Evolutionary conservation across 257 asterid species (phyloP).

Genomic region (Lavandula angustifolia): DNA sequence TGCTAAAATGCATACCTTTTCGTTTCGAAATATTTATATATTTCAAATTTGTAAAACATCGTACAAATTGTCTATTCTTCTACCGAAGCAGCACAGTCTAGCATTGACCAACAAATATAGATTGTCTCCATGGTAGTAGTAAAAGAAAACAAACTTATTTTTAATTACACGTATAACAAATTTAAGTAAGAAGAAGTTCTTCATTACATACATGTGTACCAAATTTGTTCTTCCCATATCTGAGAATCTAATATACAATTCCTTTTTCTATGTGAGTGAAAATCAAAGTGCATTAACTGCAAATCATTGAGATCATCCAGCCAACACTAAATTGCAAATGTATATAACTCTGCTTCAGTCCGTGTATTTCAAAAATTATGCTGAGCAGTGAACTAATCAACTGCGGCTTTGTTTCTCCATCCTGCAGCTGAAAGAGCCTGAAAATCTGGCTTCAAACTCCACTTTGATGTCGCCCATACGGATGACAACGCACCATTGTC

Average conservation of each 20-base stretch:
- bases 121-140: not conserved
- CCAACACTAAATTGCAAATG: slow-evolving; percentile 33
- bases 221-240: slow-evolving; percentile 27
- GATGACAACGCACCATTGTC: slow-evolving; percentile 58
- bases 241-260: slow-evolving; percentile 54
- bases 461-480: slow-evolving; percentile 66
- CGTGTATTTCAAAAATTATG: slow-evolving; percentile 13
- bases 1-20: too few relatives aligned
- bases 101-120: not conserved
- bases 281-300: slow-evolving; percentile 14
- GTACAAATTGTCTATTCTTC: too few relatives aligned
- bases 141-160: not conserved
- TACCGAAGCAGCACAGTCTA: too few relatives aligned
- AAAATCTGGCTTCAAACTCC: slow-evolving; percentile 79
- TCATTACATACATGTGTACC: slow-evolving; percentile 38
- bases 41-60: too few relatives aligned
- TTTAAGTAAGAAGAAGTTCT: slow-evolving; percentile 12
- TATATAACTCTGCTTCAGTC: slow-evolving; percentile 35
- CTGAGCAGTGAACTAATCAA: slow-evolving; percentile 48
- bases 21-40: too few relatives aligned
- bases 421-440: slow-evolving; percentile 66
- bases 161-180: slow-evolving; percentile 6
- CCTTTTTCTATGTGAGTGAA: slow-evolving; percentile 32
- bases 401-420: slow-evolving; percentile 71
- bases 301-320: slow-evolving; percentile 26